Conservation (phyloP, 371 early-diverging fungal genomes). For the Apophysomyces elegans region DNA sequence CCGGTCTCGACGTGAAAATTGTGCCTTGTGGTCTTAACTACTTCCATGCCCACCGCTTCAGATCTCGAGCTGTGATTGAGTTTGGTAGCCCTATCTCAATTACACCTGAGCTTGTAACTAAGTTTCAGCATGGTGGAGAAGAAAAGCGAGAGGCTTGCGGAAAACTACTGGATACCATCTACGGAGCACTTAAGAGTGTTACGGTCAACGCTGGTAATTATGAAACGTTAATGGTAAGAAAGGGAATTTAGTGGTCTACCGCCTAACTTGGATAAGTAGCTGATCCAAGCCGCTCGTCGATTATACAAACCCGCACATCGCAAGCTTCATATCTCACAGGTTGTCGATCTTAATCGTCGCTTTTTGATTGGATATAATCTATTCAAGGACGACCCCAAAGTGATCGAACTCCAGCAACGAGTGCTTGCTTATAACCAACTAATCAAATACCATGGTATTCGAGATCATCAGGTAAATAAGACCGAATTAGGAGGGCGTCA, state of each 20-base stretch:
- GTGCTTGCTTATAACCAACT: constrained; percentile 85
- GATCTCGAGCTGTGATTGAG: constrained; percentile 95
- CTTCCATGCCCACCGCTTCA: constrained; percentile 95
- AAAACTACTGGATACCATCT: constrained; percentile 78
- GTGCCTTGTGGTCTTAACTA: constrained; percentile 94
- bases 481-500: constrained; percentile 64
- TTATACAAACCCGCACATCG: constrained; percentile 89
- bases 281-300: constrained; percentile 94
- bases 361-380: constrained; percentile 81
- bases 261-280: constrained; percentile 34
- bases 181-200: constrained; percentile 79
- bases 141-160: constrained; percentile 84
- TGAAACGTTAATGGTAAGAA: constrained; percentile 85
- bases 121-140: constrained; percentile 83
- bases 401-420: constrained; percentile 65
- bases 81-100: constrained; percentile 92
- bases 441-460: constrained; percentile 84
- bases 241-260: not conserved
- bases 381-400: constrained; percentile 75
- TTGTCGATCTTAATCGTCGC: constrained; percentile 83
- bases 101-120: constrained; percentile 76
- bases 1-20: constrained; percentile 88
- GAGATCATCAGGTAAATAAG: constrained; percentile 90
- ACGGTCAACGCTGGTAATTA: constrained; percentile 94
- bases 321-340: constrained; percentile 78